Evolutionary conservation across 257 asterid genomes (phyloP).

Genomic region (Nicotiana otophora): DNA sequence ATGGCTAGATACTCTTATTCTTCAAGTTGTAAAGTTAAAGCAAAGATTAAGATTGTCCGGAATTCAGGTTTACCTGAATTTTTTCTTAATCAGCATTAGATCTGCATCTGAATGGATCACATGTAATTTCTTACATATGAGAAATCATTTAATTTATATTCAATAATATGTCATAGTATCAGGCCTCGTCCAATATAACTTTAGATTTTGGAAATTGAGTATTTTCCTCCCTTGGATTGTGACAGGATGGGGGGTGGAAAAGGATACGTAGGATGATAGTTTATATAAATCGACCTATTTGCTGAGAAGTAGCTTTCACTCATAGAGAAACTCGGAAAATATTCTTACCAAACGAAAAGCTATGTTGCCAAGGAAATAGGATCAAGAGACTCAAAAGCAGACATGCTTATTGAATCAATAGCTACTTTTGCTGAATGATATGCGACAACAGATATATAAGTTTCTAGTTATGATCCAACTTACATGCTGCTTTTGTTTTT

Average conservation of each 20-base stretch:
- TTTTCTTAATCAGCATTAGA: not conserved
- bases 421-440: not conserved
- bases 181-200: not conserved
- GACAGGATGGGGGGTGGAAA: not conserved
- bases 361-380: not conserved
- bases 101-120: not conserved
- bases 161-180: not conserved
- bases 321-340: not conserved
- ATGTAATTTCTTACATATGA: not conserved
- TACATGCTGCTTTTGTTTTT: conserved; percentile 1
- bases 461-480: not conserved
- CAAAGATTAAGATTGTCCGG: too few relatives aligned
- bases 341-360: not conserved
- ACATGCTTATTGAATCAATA: not conserved
- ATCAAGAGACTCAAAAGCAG: not conserved
- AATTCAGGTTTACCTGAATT: not conserved
- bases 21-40: not conserved
- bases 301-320: not conserved
- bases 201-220: not conserved
- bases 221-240: not conserved
- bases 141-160: not conserved
- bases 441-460: not conserved
- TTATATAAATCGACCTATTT: not conserved
- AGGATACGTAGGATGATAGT: not conserved
- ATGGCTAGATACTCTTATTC: not conserved